Percentiles rank a stretch among this genome's conserved stretches.
Evolutionary conservation across 805 yeast genomes (phyloP).

Genomic region (Wilhelminamyces savonicus): DNA sequence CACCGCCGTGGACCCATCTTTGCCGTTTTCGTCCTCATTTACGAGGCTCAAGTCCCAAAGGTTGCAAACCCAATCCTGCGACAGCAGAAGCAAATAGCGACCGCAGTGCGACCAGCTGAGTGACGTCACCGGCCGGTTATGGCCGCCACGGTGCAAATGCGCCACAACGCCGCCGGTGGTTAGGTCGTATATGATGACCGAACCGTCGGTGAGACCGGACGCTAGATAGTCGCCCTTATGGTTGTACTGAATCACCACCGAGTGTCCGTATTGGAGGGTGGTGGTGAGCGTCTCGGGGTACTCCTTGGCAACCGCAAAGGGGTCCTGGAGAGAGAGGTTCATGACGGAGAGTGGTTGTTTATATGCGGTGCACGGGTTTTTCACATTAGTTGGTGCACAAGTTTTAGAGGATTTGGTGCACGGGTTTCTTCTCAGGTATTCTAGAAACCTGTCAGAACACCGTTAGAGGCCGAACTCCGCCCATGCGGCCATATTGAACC

Average conservation of each 20-base stretch:
- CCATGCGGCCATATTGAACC: no score
- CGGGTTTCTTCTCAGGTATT: no score
- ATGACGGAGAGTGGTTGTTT: no score
- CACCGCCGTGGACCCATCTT: slow-evolving; percentile 20
- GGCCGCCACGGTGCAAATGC: slow-evolving; percentile 47
- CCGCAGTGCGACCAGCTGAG: slow-evolving; percentile 73
- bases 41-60: slow-evolving; percentile 65
- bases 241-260: slow-evolving; percentile 63
- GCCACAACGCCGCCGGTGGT: slow-evolving; percentile 59
- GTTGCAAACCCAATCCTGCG: slow-evolving; percentile 77
- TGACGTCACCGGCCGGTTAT: slow-evolving; percentile 67
- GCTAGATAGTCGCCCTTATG: slow-evolving; percentile 82
- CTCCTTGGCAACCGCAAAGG: slow-evolving; percentile 86
- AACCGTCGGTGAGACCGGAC: slow-evolving; percentile 70
- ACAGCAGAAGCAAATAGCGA: slow-evolving; percentile 57
- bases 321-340: slow-evolving; percentile 83
- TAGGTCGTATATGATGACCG: slow-evolving; percentile 65
- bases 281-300: slow-evolving; percentile 80
- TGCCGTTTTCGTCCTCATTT: slow-evolving; percentile 17
- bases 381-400: no score
- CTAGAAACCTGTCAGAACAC: no score
- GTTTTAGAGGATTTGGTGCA: no score
- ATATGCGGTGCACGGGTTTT: no score
- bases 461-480: no score
- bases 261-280: slow-evolving; percentile 59